Base-by-base conservation (phyloP, 2,329 filamentous ascomycete genomes). In the Sarocladium kiliense region DNA sequence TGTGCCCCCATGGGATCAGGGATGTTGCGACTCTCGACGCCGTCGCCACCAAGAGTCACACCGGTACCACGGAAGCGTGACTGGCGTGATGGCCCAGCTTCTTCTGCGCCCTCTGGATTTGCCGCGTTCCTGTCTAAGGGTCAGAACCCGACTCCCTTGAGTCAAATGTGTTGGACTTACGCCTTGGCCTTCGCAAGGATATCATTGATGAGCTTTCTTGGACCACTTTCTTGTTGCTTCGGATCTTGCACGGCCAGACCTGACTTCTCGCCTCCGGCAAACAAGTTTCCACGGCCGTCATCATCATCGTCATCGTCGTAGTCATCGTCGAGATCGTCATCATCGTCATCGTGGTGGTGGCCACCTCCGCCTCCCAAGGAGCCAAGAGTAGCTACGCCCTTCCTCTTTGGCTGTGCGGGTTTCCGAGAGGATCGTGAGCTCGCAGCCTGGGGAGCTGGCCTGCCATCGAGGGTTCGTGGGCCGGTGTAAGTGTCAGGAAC, bases 231-330 rank as follows among this genome's bases (percentile, higher is more conserved):
- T 42, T 70, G 69, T 53, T 76, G 70, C 3, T 67, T 65, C 1
- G 85, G 85, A 62, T 87, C 85, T 64, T 87, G 84, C 23, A 88
- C 81, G 21, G 85, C 85, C 45, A 88, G 69, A 0, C 82, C 85
- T 27, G 89, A 93, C 77, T 94, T 94, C 72, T 93, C 90, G 32
- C 90, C 90, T 53, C 90, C 90, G 19, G 90, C 87, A 69, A 92
- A 94, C 59, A 92, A 74, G 65, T 94, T 88, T 58, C 84, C 75
- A 6, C 77, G 77, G 25, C 78, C 77, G 59, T 84, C 79, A 34
- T 81, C 81, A 1, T 86, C 77, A 1, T 79, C 74, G 2, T 79
- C 74, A 1, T 78, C 75, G 23, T 78, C 74, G 7, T 79, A 75
- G n/a, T 81, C 75, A 16, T 85, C 80, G 3, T 81, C 78, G n/a